Conservation (phyloP, 1,284 basidiomycete species). For the Marasmius tenuissimus region DNA sequence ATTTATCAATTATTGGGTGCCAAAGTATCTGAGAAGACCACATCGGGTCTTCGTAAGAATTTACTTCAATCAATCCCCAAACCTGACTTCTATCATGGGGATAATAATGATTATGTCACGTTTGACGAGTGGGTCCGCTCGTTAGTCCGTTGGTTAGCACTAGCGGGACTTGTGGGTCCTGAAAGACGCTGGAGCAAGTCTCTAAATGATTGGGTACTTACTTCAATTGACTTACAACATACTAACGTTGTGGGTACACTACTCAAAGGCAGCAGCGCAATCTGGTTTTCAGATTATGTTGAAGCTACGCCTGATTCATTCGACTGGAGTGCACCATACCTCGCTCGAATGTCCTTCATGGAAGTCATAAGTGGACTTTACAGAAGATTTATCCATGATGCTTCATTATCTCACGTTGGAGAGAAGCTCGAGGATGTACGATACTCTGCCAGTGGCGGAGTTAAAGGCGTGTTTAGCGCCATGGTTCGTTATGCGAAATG, state of each 20-base stretch:
- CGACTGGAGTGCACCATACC: background rate
- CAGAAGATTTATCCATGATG: background rate
- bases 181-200: background rate
- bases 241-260: background rate
- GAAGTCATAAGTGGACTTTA: background rate
- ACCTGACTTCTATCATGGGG: background rate
- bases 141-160: background rate
- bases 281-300: background rate
- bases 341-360: background rate
- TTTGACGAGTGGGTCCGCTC: background rate
- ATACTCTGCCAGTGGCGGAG: background rate
- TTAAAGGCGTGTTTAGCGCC: background rate
- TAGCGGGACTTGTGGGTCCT: background rate
- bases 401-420: no score
- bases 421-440: background rate
- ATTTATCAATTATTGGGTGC: background rate
- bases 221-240: background rate
- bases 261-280: background rate
- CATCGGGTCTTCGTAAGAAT: background rate
- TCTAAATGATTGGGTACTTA: background rate
- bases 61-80: background rate
- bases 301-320: background rate
- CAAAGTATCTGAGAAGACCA: background rate
- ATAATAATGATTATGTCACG: background rate
- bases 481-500: background rate